Evolutionary conservation across 2,329 filamentous ascomycete genomes (phyloP).

Genomic region (Sporothrix inflata): DNA sequence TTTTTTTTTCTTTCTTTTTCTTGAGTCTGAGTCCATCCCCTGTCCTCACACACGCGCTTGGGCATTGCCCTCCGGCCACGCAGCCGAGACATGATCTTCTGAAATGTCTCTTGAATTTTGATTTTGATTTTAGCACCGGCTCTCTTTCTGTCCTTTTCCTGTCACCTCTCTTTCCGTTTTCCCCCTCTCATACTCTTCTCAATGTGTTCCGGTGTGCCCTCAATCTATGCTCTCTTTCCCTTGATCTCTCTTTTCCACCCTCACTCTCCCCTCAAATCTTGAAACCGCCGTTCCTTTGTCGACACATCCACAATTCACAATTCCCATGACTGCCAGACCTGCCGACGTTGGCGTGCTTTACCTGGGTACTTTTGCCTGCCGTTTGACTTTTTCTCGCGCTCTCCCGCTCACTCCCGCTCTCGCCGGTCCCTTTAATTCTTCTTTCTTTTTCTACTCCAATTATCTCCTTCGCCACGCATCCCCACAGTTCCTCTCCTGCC

Average conservation of each 20-base stretch:
- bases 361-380: no score
- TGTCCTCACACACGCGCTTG: background rate
- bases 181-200: background rate
- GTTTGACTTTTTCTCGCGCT: no score
- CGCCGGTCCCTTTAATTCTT: no score
- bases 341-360: no score
- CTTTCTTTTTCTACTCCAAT: no score
- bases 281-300: background rate
- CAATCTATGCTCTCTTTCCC: background rate
- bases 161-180: background rate
- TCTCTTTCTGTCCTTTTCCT: background rate
- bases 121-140: background rate
- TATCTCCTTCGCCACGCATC: background rate
- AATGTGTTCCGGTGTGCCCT: background rate
- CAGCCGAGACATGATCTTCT: constrained; percentile 13
- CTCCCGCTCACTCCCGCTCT: no score
- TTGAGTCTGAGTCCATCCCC: background rate
- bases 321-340: no score
- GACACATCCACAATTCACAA: no score
- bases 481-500: background rate
- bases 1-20: background rate
- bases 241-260: no score
- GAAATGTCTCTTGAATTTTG: background rate
- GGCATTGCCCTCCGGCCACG: background rate
- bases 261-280: background rate